Evolutionary conservation across 805 yeast genomes (phyloP).

Genomic region (Candida ovalis): DNA sequence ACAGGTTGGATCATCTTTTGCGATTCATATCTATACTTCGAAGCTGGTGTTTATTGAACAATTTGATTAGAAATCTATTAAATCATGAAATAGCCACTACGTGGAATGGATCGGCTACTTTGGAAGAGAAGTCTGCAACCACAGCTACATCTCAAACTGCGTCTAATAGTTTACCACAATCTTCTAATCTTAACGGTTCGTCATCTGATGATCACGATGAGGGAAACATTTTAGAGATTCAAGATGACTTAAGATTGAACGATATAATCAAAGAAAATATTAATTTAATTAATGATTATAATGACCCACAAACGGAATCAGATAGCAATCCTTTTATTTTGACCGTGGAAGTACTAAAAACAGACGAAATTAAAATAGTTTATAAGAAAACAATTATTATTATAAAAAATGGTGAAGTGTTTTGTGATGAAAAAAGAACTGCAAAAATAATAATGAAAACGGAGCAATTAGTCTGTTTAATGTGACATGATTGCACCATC

Average conservation of each 20-base stretch:
- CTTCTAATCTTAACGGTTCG: background rate
- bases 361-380: slow-evolving; percentile 10
- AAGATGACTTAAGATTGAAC: slow-evolving; percentile 17
- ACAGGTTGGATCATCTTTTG: slow-evolving; percentile 15
- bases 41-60: slow-evolving; percentile 28
- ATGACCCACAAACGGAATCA: background rate
- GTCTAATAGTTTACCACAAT: background rate
- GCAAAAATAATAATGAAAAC: slow-evolving; percentile 14
- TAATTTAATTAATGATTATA: background rate
- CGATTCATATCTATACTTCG: slow-evolving; percentile 21
- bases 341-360: slow-evolving; percentile 11
- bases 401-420: slow-evolving; percentile 14
- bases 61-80: slow-evolving; percentile 19
- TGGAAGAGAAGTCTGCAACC: background rate
- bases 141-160: background rate
- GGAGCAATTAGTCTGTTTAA: slow-evolving; percentile 10
- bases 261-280: slow-evolving; percentile 20
- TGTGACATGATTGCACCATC: too few relatives aligned
- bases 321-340: slow-evolving; percentile 1
- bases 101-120: background rate
- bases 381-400: slow-evolving; percentile 6
- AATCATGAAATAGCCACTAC: slow-evolving; percentile 3
- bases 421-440: slow-evolving; percentile 4
- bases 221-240: slow-evolving; percentile 11
- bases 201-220: slow-evolving; percentile 4